Conservation (phyloP, 192 early-diverging fungal genomes). For the Geranomyces variabilis region DNA sequence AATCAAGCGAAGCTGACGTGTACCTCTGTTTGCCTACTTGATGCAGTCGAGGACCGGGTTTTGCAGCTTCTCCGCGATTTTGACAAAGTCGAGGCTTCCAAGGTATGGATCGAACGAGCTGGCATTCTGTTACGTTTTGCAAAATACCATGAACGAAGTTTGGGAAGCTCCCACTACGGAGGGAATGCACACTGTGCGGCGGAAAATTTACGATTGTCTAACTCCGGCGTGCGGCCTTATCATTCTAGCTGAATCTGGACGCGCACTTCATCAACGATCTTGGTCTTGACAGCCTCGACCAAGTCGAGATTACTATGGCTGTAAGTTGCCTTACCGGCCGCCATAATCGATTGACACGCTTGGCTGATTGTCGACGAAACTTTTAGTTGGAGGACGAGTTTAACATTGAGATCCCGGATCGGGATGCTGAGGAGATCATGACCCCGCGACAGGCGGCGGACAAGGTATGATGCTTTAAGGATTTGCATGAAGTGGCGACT, state of each 20-base stretch:
- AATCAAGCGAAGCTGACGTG: not conserved
- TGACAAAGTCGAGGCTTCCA: conserved; percentile 90
- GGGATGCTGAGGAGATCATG: conserved; percentile 95
- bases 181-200: not conserved
- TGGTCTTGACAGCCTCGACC: conserved; percentile 93
- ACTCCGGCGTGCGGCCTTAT: not conserved
- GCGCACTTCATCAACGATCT: conserved; percentile 93
- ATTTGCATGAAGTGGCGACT: not conserved
- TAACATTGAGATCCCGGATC: conserved; percentile 95
- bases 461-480: conserved; percentile 41
- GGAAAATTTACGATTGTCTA: no score
- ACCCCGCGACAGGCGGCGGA: conserved; percentile 88
- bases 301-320: conserved; percentile 99
- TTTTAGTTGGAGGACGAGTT: conserved; percentile 93
- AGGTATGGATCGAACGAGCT: conserved; percentile 62
- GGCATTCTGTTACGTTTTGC: no score
- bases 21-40: not conserved
- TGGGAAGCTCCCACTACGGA: no score
- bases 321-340: conserved; percentile 11
- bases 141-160: no score
- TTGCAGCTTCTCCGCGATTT: conserved; percentile 90
- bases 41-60: conserved; percentile 80
- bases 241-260: conserved; percentile 72
- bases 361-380: not conserved
- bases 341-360: not conserved